phyloP scores from a whole-genome alignment of 139 green algal species.

The Tetratostichococcus sp. region DNA sequence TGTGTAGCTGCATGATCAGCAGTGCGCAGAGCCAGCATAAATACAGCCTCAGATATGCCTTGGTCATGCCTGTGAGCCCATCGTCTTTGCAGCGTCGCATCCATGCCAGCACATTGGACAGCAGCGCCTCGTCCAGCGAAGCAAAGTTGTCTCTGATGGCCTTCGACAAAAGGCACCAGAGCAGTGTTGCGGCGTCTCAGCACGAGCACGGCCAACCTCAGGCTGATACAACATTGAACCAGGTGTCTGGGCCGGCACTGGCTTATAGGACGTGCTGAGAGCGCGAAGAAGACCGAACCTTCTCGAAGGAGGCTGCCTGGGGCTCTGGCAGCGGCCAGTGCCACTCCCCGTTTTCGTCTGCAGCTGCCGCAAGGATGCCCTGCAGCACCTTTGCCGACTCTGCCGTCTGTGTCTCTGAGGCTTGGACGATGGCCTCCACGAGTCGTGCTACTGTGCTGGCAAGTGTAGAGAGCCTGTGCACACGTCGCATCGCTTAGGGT shows the following conservation, averaged over 20 bases:
- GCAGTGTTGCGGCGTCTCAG: no score
- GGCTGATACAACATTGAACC: no score
- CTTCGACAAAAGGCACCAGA: slow-evolving; percentile 20
- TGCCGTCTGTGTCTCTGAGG: slow-evolving; percentile 67
- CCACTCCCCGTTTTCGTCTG: slow-evolving; percentile 82
- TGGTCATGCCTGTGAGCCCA: slow-evolving; percentile 47
- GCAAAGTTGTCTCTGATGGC: slow-evolving; percentile 26
- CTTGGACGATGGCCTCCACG: slow-evolving; percentile 72
- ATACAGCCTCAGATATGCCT: background rate
- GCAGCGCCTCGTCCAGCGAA: slow-evolving; percentile 72
- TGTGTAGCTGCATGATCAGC: no score
- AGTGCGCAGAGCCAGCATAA: no score
- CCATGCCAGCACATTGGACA: slow-evolving; percentile 85
- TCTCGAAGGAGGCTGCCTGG: slow-evolving; percentile 47
- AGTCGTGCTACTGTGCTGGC: slow-evolving; percentile 20
- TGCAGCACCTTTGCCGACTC: slow-evolving; percentile 62
- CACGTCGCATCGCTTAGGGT: no score
- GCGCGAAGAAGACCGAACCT: slow-evolving; percentile 16
- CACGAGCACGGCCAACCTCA: no score
- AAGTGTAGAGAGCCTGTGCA: background rate
- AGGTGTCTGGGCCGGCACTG: no score
- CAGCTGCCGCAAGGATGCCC: slow-evolving; percentile 72
- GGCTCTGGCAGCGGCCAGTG: slow-evolving; percentile 67
- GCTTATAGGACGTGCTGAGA: no score
- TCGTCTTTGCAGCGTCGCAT: slow-evolving; percentile 83